These are phyloP conservation scores for Penicillium digitatum DNA, from an alignment of 2,329 filamentous ascomycete genomes.

Conservation along the genomic window DNA sequence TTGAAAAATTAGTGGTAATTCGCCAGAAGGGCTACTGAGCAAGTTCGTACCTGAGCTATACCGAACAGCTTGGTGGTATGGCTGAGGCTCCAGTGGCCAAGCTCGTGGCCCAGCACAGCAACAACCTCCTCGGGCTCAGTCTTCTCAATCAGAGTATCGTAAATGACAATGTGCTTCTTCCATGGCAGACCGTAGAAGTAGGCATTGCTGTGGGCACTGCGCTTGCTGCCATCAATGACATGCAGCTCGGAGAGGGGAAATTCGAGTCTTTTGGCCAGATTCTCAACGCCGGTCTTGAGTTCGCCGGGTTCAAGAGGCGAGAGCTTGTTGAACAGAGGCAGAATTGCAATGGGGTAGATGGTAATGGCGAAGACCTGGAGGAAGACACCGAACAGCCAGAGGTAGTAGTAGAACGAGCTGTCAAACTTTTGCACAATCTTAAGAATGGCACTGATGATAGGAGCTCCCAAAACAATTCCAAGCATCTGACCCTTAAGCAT, in stretches of 20 bases:
- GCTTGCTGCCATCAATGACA: constrained; percentile 89
- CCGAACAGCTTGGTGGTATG: constrained; percentile 89
- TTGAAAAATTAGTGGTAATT: constrained; percentile 2
- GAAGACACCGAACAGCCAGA: constrained; percentile 86
- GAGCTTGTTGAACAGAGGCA: constrained; percentile 97
- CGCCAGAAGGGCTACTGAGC: not conserved
- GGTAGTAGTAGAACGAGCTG: constrained; percentile 93
- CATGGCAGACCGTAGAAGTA: constrained; percentile 97
- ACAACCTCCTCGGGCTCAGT: constrained; percentile 87
- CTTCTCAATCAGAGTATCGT: constrained; percentile 96
- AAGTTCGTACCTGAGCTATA: constrained; percentile 68
- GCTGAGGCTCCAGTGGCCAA: constrained; percentile 94
- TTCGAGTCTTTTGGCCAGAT: constrained; percentile 73
- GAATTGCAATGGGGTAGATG: constrained; percentile 88
- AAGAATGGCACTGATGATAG: constrained; percentile 86
- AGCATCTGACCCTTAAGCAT: constrained; percentile 87
- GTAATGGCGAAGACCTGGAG: constrained; percentile 94
- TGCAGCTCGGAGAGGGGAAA: constrained; percentile 92
- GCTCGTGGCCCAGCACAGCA: constrained; percentile 88
- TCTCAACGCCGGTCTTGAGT: constrained; percentile 84
- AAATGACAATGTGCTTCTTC: constrained; percentile 99
- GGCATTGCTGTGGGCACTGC: constrained; percentile 82
- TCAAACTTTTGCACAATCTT: constrained; percentile 93
- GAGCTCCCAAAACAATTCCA: constrained; percentile 72
- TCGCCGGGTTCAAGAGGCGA: constrained; percentile 82